A percentile compares a stretch with the other conserved stretches of the same genome.
phyloP scores from a whole-genome alignment of 148 eudicot species.

The Fagopyrum homotropicum region DNA sequence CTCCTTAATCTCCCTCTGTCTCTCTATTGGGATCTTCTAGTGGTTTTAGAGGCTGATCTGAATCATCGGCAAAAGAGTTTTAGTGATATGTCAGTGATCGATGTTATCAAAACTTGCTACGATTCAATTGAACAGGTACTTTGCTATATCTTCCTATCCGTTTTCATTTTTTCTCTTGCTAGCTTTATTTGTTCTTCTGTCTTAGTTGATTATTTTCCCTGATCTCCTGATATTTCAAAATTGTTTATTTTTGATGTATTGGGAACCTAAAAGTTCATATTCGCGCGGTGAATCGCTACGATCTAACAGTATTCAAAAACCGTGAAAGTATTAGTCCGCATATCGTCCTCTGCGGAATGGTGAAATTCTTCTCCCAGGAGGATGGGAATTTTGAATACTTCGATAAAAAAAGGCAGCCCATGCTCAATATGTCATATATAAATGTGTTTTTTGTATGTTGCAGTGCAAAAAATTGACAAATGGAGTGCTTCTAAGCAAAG shows the following conservation, averaged over 20 bases:
- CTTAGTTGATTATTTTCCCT: neutral
- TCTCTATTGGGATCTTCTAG: neutral
- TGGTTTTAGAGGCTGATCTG: neutral
- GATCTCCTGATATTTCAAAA: neutral
- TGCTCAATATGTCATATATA: neutral
- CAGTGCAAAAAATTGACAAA: neutral
- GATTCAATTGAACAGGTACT: conserved; percentile 64
- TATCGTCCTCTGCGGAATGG: neutral
- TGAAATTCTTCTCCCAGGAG: neutral
- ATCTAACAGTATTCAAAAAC: neutral
- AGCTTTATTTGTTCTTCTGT: neutral
- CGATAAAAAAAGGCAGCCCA: neutral
- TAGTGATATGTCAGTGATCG: conserved; percentile 31
- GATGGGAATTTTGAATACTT: neutral
- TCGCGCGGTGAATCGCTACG: neutral
- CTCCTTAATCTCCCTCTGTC: neutral
- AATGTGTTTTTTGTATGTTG: neutral
- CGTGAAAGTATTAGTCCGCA: neutral
- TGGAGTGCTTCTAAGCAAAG: neutral
- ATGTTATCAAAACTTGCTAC: conserved; percentile 52
- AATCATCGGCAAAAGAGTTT: neutral
- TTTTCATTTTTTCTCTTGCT: neutral
- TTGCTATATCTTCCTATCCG: neutral
- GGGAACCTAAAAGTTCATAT: neutral
- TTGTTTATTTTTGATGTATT: neutral